Base-by-base conservation (phyloP, 2,329 filamentous ascomycete species). In the Dissoconium aciculare region DNA sequence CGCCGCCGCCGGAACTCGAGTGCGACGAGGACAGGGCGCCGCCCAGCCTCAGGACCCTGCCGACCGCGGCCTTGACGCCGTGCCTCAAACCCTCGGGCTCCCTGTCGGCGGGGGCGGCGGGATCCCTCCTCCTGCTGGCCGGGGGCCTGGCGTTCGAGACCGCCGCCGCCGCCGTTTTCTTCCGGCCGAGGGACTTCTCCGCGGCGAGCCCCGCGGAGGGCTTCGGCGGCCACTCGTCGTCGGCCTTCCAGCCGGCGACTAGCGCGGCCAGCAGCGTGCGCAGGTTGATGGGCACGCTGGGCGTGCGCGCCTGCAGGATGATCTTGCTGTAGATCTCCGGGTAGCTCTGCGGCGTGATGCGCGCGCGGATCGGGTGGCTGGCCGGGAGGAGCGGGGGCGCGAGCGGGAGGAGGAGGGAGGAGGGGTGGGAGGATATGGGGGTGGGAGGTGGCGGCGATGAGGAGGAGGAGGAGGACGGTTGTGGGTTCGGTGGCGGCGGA, bases 171-270 rank as follows among this genome's bases (percentile, higher is more conserved):
- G n/a, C n/a, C n/a, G n/a, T n/a, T n/a, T 53, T 56, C 42, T 54
- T 54, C 23, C 55, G 51, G 11, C 41, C 47, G 4, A 57, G 51
- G 26, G 57, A 57, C 39, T 64, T 52, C 47, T 69, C 61, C 27
- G 62, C n/a, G n/a, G n/a, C n/a, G n/a, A n/a, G n/a, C n/a, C n/a
- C 44, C 27, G 66, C 47, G 11, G 59, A 58, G 0, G 64, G 53
- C 42, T 70, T 71, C 1, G 80, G 82, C 4, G 87, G 85, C 87
- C 87, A 95, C 54, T 93, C 82, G 11, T 84, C 85, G 46, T 89
- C 82, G 24, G 81, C 69, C 55, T 91, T 92, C 87, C 87, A 94
- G 26, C 87, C 87, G 15, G 78, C 67, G 1, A 95, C 84, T 41
- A 87, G 79, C 9, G 81, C 73, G 6, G 73, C 69, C 13, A 81